Conservation (phyloP, 495 filamentous ascomycete species). For the Umbilicaria muhlenbergii region DNA sequence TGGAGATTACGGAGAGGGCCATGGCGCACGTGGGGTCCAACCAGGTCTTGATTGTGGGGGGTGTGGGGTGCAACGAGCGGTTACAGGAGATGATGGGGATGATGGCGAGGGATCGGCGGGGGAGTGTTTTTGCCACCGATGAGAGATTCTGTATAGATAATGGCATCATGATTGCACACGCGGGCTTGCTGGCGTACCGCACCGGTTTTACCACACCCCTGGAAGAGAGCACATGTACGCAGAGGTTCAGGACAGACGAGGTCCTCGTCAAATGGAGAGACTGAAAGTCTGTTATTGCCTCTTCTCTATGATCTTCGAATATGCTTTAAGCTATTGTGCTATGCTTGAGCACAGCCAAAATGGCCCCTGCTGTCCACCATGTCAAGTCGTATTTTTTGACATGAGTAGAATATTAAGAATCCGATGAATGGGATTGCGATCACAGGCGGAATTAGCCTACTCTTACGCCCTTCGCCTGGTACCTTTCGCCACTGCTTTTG, state of each 20-base stretch:
- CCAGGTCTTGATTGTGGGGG: constrained; percentile 89
- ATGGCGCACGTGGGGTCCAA: constrained; percentile 92
- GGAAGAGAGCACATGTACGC: constrained; percentile 77
- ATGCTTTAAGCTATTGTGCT: no score
- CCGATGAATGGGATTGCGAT: neutral
- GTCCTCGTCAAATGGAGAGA: constrained; percentile 86
- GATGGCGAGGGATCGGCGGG: constrained; percentile 85
- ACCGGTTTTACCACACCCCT: constrained; percentile 62
- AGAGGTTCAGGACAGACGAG: constrained; percentile 90
- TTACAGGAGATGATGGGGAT: constrained; percentile 96
- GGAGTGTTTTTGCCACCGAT: constrained; percentile 86
- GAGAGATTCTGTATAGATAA: constrained; percentile 98
- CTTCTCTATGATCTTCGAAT: no score
- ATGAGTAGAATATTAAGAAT: neutral
- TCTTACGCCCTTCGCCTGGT: neutral
- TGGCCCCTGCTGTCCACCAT: no score
- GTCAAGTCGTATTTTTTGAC: no score
- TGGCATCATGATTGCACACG: constrained; percentile 99
- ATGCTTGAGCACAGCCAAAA: neutral
- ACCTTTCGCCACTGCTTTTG: no score
- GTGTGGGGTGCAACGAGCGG: constrained; percentile 95
- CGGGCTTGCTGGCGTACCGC: constrained; percentile 69
- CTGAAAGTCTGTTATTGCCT: constrained; percentile 18
- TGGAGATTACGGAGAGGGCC: constrained; percentile 94
- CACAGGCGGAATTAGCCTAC: neutral